Percentiles rank a stretch among this genome's conserved stretches.
Conservation (phyloP, 371 early-diverging fungal genomes). For the Mucor circinelloides region DNA sequence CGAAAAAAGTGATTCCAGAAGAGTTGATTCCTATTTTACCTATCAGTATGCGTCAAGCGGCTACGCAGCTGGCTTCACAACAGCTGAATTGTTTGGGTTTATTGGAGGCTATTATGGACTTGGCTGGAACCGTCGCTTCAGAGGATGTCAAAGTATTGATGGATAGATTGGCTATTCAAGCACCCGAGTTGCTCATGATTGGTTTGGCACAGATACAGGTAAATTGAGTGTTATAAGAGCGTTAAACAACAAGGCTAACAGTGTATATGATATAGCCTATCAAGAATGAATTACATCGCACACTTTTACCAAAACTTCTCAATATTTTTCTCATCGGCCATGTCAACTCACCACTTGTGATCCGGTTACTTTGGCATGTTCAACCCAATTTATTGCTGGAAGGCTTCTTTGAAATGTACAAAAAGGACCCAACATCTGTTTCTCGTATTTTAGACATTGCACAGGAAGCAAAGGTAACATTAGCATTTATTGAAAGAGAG, state of each 20-base stretch:
- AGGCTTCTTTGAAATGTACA: slow-evolving; percentile 76
- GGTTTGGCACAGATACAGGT: slow-evolving; percentile 73
- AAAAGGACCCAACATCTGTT: slow-evolving; percentile 69
- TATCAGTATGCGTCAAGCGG: slow-evolving; percentile 48
- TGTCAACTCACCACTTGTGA: slow-evolving; percentile 72
- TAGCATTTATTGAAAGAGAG: not conserved
- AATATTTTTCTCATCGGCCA: slow-evolving; percentile 77
- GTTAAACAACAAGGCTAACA: too few species aligned
- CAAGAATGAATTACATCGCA: slow-evolving; percentile 71
- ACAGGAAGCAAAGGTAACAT: slow-evolving; percentile 77
- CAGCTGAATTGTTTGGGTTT: slow-evolving; percentile 79
- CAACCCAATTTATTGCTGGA: slow-evolving; percentile 62
- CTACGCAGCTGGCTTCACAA: slow-evolving; percentile 54
- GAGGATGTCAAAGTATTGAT: slow-evolving; percentile 69
- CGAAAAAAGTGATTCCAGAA: slow-evolving; percentile 49
- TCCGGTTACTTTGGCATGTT: slow-evolving; percentile 74
- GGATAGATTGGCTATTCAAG: slow-evolving; percentile 65
- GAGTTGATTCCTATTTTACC: slow-evolving; percentile 54
- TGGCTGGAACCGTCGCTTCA: slow-evolving; percentile 60
- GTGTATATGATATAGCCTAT: slow-evolving; percentile 31
- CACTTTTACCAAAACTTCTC: slow-evolving; percentile 66
- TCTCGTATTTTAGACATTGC: slow-evolving; percentile 81
- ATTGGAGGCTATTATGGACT: slow-evolving; percentile 61
- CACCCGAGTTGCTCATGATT: slow-evolving; percentile 79
- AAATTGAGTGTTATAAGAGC: not conserved